Evolutionary conservation across 805 yeast species (phyloP), one percentile per base, ranked within the genome.

Genomic region (Osmozyma mogii): DNA sequence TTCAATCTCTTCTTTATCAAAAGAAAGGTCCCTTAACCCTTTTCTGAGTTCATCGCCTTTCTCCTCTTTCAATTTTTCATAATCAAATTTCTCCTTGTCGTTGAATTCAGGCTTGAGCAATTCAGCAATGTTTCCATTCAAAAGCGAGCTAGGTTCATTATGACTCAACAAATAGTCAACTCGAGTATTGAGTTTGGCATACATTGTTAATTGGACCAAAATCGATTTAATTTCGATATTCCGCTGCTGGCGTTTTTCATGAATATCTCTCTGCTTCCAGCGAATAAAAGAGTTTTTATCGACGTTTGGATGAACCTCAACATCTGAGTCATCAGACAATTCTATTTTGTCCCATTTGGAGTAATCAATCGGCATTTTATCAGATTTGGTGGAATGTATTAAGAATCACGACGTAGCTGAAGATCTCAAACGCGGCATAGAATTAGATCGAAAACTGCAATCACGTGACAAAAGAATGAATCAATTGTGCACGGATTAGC

Each of bases 261-360:
- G 98, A 41, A 92, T 92, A 44, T 88, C 95, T 48, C 95, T 81
- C 59, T 92, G 99, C 52, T 85, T 89, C 98, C 97, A 89, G 36
- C 77, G 74, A 45, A 92, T 84, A 43, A 92, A 89, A 1, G 97
- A 88, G 22, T 63, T 65, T 52, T 92, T 92, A 55, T 92, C 99
- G 18, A 92, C 98, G 50, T 92, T 92, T 36, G 97, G 99, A 52
- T 92, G 99, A 10, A 89, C 97, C 49, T 92, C 98, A 28, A 92
- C 66, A 48, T 92, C 98, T 6, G 96, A 85, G 56, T 92, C 99
- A 53, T 92, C 99, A 13, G 96, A 84, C 22, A 92, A 63, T 54
- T 92, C 98, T 35, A 92, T 74, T 52, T 85, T 84, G 57, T 92
- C 99, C 97, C 98, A 92, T 53, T 89, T 92, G 8, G 96, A 85